Base-by-base conservation (phyloP, 2,329 filamentous ascomycete genomes). In the Penicillium sp. region DNA sequence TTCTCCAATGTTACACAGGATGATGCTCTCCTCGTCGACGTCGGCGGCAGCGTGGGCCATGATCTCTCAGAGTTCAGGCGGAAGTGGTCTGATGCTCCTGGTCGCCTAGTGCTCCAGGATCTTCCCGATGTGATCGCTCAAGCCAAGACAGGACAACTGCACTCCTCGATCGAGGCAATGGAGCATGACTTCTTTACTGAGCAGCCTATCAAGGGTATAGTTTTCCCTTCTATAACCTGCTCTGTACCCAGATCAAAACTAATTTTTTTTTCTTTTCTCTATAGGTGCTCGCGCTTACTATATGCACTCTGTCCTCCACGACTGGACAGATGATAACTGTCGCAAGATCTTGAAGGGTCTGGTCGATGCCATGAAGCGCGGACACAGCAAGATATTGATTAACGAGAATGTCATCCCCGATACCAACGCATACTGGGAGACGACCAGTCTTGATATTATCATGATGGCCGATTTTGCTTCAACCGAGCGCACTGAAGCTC, bases 61-160 rank as follows among this genome's bases (percentile, higher is more conserved):
- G 72, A 79, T 56, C 53, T 77, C 6, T 58, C 60, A 3, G 67
- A 74, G 38, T 74, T 80, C 53, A 67, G 50, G 3, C 57, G 60
- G 0, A 72, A 75, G 46, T 72, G 73, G 56, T 72, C 76, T 0
- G 48, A 70, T 0, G 62, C 68, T 0, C 72, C 74, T 0, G 79
- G 80, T 1, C 67, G 71, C 4, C 62, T 82, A 3, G 63, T 83
- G 1, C 66, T 83, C 0, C 79, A 84, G 59, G 81, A 83, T 56
- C 66, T 78, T 6, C 71, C 75, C 0, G 63, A 69, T 3, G 75
- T 81, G 18, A 50, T 70, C 47, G 58, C 63, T 41, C 55, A 69
- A 18, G 62, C 65, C 16, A 57, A 60, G 23, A 27, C 41, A 39
- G 46, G 58, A n/a, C 27, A 52, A 3, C 41, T 63, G 4, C 29